Evolutionary conservation across 2,329 filamentous ascomycete species (phyloP).

Genomic region (Gaeumannomyces sp.): DNA sequence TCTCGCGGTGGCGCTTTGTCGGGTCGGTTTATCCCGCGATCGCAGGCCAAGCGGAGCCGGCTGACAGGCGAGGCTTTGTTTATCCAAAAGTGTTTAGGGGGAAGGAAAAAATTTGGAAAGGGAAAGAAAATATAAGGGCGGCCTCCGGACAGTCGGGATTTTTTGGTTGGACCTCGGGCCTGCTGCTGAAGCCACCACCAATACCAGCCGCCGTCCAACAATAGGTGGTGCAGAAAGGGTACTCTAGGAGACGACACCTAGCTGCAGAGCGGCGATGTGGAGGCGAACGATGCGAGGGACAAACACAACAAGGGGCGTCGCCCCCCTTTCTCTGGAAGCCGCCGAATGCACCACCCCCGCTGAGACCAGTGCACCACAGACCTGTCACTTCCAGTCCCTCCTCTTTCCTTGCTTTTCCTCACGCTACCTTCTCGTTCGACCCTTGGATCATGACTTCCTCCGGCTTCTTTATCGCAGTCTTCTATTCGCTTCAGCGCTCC

Average conservation of each 20-base stretch:
- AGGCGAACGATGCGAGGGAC: background rate
- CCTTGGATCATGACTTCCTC: background rate
- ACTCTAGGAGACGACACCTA: background rate
- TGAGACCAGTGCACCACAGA: background rate
- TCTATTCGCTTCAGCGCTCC: background rate
- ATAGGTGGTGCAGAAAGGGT: background rate
- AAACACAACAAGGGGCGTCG: background rate
- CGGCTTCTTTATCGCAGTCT: no score
- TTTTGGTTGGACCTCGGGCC: background rate
- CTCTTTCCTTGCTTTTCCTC: background rate
- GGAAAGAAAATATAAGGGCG: background rate
- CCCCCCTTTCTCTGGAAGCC: background rate
- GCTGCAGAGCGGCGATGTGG: background rate
- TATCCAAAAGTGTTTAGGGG: background rate
- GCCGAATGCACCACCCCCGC: no score
- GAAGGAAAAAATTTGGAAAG: background rate
- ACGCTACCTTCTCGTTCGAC: background rate
- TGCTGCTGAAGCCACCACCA: background rate
- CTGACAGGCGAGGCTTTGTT: background rate
- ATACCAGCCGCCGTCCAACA: background rate
- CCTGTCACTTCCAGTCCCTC: background rate
- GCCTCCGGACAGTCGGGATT: background rate
- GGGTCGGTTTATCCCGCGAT: background rate
- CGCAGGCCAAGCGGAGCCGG: background rate
- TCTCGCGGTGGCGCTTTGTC: background rate